Evolutionary conservation across 495 filamentous ascomycete species (phyloP).

Genomic region (Astrocystis sublimbata): DNA sequence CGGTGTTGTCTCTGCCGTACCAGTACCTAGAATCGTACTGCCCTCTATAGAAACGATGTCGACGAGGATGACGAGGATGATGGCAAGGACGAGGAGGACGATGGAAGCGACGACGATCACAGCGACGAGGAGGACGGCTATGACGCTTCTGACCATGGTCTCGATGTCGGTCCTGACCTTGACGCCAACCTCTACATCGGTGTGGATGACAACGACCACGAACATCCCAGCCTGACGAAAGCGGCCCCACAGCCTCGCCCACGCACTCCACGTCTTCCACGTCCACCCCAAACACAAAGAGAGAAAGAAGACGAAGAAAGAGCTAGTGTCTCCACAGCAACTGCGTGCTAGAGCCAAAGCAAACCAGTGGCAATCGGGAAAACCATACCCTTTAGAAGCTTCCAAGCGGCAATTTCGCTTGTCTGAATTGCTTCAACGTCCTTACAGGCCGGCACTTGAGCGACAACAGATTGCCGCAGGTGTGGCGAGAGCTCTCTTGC

Average conservation of each 20-base stretch:
- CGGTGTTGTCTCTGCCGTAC: not conserved
- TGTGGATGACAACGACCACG: not conserved
- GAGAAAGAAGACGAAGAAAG: not conserved
- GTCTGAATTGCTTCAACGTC: slow-evolving; percentile 24
- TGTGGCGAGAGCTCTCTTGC: slow-evolving; percentile 18
- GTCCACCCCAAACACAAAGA: slow-evolving; percentile 1
- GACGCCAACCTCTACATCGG: no score
- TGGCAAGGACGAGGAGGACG: no score
- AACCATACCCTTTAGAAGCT: not conserved
- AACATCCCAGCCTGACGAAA: not conserved
- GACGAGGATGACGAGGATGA: not conserved
- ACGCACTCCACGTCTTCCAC: not conserved
- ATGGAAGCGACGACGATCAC: no score
- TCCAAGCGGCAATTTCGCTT: slow-evolving; percentile 4
- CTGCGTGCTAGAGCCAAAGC: slow-evolving; percentile 22
- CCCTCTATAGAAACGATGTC: slow-evolving; percentile 12
- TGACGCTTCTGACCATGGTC: not conserved
- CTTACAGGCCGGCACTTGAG: slow-evolving; percentile 34
- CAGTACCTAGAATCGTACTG: not conserved
- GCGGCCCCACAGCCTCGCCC: not conserved
- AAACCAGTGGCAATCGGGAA: slow-evolving; percentile 28
- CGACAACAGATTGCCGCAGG: slow-evolving; percentile 27
- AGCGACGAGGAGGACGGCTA: no score
- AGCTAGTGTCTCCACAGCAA: slow-evolving; percentile 19
- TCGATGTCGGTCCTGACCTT: not conserved